These are phyloP conservation scores for Geotrichum fermentans DNA, from an alignment of 1,139 yeast genomes.

Conservation along the genomic window DNA sequence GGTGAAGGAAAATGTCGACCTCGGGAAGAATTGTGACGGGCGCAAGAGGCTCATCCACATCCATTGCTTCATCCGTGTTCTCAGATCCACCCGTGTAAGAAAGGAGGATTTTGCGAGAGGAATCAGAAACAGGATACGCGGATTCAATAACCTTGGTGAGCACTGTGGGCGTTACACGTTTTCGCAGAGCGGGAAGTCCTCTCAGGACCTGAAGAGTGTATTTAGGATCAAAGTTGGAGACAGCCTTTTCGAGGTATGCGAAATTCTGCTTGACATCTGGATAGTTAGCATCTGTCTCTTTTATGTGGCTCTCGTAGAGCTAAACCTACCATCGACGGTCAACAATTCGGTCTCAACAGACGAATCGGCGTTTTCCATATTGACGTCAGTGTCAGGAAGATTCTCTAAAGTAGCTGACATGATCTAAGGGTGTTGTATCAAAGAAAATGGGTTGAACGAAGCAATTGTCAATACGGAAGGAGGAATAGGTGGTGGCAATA, in stretches of 20 bases:
- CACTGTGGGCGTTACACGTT: conserved; percentile 51
- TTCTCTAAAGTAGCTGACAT: conserved; percentile 10
- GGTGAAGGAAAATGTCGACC: conserved; percentile 71
- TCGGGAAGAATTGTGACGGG: conserved; percentile 56
- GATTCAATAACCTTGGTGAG: conserved; percentile 52
- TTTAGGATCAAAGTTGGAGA: conserved; percentile 75
- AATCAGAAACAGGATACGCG: conserved; percentile 49
- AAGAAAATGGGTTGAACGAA: conserved; percentile 5
- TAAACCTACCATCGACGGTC: conserved; percentile 21
- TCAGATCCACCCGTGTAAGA: conserved; percentile 31
- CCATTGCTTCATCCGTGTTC: conserved; percentile 26
- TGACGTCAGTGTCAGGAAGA: conserved; percentile 12
- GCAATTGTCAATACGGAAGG: background rate
- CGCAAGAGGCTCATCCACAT: conserved; percentile 28
- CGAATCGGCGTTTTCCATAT: conserved; percentile 12
- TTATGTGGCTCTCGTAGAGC: conserved; percentile 22
- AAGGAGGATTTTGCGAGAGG: conserved; percentile 45
- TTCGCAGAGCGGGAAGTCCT: conserved; percentile 72
- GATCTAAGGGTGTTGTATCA: conserved; percentile 10
- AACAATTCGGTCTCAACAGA: conserved; percentile 15
- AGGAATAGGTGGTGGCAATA: conserved; percentile 3
- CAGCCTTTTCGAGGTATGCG: conserved; percentile 62
- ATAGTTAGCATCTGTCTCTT: conserved; percentile 39
- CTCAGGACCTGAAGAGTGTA: conserved; percentile 81
- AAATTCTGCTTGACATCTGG: conserved; percentile 52